Evolutionary conservation across 176 grass and related monocot species (phyloP).

Genomic region (Lolium rigidum): DNA sequence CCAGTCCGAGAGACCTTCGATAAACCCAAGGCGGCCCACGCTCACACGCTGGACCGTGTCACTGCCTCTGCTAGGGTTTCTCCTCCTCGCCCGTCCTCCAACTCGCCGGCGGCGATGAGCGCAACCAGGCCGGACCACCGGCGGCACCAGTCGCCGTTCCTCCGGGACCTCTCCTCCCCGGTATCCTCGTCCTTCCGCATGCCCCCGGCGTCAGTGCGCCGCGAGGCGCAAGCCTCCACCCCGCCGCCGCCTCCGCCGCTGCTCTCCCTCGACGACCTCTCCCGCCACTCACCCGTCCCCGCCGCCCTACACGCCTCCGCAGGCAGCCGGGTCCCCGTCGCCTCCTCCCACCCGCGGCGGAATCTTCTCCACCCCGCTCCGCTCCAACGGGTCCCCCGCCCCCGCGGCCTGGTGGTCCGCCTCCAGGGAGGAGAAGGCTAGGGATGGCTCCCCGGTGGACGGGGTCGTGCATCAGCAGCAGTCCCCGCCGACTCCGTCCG

Average conservation of each 20-base stretch:
- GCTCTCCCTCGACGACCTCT: constrained; percentile 65
- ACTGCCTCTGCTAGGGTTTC: constrained; percentile 50
- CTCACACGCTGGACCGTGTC: neutral
- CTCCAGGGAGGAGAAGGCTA: constrained; percentile 46
- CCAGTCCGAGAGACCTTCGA: too few species aligned
- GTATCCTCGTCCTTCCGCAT: constrained; percentile 48
- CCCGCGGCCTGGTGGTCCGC: constrained; percentile 57
- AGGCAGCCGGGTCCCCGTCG: constrained; percentile 47
- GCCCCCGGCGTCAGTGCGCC: constrained; percentile 47
- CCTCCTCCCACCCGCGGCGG: constrained; percentile 36
- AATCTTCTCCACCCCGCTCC: constrained; percentile 49
- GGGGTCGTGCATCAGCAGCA: constrained; percentile 60
- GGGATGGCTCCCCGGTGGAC: constrained; percentile 65
- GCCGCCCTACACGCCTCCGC: constrained; percentile 30
- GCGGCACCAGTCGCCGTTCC: constrained; percentile 68
- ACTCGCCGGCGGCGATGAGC: constrained; percentile 50
- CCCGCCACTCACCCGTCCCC: constrained; percentile 50
- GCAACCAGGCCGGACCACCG: constrained; percentile 56
- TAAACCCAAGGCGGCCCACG: constrained; percentile 29
- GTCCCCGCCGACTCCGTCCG: constrained; percentile 42
- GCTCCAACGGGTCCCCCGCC: constrained; percentile 51
- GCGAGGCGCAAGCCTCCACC: constrained; percentile 49
- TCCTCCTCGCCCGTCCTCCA: neutral
- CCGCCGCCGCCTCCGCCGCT: constrained; percentile 74
- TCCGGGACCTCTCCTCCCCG: constrained; percentile 66